phyloP scores from a whole-genome alignment of 2,329 filamentous ascomycete species.

The Cadophora sp. region DNA sequence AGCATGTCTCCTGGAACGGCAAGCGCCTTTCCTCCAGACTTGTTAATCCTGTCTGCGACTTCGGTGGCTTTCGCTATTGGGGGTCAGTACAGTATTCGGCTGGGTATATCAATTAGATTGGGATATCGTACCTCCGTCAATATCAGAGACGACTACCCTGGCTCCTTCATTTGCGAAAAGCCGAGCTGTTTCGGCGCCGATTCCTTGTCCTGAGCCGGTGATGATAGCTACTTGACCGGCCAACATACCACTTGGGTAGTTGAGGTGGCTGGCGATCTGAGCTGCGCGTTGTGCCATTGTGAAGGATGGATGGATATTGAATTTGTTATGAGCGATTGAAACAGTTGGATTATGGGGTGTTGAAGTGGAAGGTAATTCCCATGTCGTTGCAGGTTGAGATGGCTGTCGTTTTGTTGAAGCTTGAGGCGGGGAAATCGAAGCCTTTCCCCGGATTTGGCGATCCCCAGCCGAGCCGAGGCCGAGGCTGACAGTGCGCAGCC shows the following conservation, averaged over 20 bases:
- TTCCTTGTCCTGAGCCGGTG: conserved; percentile 85
- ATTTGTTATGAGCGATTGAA: background rate
- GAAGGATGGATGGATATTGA: background rate
- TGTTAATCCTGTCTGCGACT: conserved; percentile 75
- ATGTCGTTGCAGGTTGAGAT: background rate
- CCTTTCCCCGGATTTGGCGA: conserved; percentile 16
- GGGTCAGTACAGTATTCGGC: conserved; percentile 26
- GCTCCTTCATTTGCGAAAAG: conserved; percentile 89
- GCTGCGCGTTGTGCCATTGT: conserved; percentile 59
- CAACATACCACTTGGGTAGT: conserved; percentile 81
- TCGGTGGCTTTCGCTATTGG: conserved; percentile 69
- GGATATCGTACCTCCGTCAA: conserved; percentile 68
- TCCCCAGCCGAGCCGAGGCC: conserved; percentile 12
- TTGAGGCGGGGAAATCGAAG: conserved; percentile 9
- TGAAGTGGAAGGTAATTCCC: background rate
- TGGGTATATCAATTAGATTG: background rate
- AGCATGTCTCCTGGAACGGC: conserved; percentile 80
- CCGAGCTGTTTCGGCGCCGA: conserved; percentile 82
- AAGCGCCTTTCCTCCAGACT: conserved; percentile 68
- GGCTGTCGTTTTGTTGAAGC: background rate
- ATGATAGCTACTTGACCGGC: conserved; percentile 85
- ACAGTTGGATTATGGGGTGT: background rate
- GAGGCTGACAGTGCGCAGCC: conserved; percentile 7
- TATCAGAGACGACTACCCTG: conserved; percentile 83
- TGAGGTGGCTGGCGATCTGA: conserved; percentile 80